Conservation (phyloP, 345 rosid genomes). For the Eucalyptus sp. region DNA sequence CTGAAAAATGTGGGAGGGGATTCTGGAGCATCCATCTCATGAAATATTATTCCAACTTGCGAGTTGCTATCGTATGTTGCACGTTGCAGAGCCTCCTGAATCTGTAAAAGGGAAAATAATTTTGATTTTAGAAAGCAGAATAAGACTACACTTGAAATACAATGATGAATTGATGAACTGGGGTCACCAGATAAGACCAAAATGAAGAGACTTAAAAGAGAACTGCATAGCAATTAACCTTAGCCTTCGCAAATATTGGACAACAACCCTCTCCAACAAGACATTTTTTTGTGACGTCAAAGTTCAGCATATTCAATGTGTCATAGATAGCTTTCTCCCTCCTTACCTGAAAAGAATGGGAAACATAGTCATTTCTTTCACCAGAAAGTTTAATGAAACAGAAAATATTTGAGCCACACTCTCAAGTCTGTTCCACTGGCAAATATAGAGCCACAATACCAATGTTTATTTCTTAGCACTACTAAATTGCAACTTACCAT, state of each 20-base stretch:
- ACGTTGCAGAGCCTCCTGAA: slow-evolving; percentile 84
- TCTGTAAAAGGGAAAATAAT: slow-evolving; percentile 25
- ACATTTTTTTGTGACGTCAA: slow-evolving; percentile 97
- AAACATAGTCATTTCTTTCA: neutral
- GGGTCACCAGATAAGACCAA: neutral
- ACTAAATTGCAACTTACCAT: slow-evolving; percentile 30
- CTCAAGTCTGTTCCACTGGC: neutral
- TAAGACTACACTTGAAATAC: neutral
- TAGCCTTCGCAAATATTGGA: slow-evolving; percentile 75
- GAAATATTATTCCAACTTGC: slow-evolving; percentile 90
- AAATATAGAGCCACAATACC: neutral
- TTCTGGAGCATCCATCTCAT: slow-evolving; percentile 80
- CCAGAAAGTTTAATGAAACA: neutral
- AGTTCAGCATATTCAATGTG: slow-evolving; percentile 88
- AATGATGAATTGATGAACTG: neutral
- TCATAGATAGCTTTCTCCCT: slow-evolving; percentile 88
- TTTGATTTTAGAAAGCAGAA: neutral
- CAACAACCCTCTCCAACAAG: slow-evolving; percentile 99
- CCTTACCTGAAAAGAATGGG: slow-evolving; percentile 39
- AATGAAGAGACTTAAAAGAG: neutral
- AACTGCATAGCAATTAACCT: slow-evolving; percentile 25
- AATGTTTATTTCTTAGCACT: neutral
- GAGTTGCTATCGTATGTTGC: slow-evolving; percentile 92
- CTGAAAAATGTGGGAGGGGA: slow-evolving; percentile 96
- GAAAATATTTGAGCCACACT: neutral